These are phyloP conservation scores for Phaffomyces antillensis DNA, from an alignment of 805 yeast genomes.

Conservation along the genomic window DNA sequence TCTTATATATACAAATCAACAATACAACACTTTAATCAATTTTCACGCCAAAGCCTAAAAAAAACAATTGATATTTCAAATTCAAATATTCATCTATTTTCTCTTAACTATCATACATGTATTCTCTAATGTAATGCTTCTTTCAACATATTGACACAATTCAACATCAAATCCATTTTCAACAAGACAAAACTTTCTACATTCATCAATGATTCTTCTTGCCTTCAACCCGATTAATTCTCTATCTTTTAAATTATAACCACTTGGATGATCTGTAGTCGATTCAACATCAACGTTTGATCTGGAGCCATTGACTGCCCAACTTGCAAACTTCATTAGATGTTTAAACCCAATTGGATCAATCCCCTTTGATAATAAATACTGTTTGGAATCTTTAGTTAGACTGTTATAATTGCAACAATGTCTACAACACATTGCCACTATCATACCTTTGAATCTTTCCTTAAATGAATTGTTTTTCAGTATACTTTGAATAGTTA, in stretches of 20 bases:
- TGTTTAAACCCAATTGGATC: constrained; percentile 34
- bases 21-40: too few species aligned
- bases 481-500: constrained; percentile 61
- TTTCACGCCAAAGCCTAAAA: too few species aligned
- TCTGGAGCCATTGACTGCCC: constrained; percentile 78
- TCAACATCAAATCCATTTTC: constrained; percentile 35
- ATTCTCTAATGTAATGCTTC: constrained; percentile 63
- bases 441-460: constrained; percentile 49
- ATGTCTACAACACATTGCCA: constrained; percentile 94
- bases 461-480: constrained; percentile 28
- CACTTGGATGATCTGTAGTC: constrained; percentile 38
- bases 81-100: not conserved
- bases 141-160: constrained; percentile 52
- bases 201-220: constrained; percentile 67
- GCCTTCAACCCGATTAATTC: constrained; percentile 59
- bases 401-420: constrained; percentile 62
- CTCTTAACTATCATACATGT: constrained; percentile 38
- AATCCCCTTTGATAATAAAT: constrained; percentile 19
- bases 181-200: constrained; percentile 47
- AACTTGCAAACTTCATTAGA: constrained; percentile 63
- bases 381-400: constrained; percentile 22
- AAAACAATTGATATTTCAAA: too few species aligned
- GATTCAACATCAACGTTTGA: constrained; percentile 33
- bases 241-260: constrained; percentile 40
- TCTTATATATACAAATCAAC: too few species aligned